phyloP scores from a whole-genome alignment of 2,329 filamentous ascomycete genomes.

The Grosmannia penicillata region DNA sequence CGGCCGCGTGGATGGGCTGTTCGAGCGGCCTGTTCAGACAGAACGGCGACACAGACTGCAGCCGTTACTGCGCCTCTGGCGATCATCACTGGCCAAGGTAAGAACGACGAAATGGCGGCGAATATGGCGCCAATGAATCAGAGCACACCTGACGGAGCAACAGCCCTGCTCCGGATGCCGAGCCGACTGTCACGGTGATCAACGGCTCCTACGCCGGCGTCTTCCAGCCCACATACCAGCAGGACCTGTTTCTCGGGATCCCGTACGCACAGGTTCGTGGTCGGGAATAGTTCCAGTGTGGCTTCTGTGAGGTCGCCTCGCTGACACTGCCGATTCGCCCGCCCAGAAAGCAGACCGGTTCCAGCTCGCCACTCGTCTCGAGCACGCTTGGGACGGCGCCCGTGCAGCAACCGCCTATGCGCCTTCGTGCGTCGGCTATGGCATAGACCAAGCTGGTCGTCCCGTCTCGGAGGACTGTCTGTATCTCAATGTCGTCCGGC shows the following conservation, averaged over 20 bases:
- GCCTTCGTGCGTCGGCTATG: conserved; percentile 34
- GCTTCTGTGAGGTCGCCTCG: not conserved
- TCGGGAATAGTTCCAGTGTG: not conserved
- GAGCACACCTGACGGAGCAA: too few relatives aligned
- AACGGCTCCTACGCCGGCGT: conserved; percentile 24
- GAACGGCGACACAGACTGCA: too few relatives aligned
- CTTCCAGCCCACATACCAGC: conserved; percentile 19
- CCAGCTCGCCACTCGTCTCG: conserved; percentile 12
- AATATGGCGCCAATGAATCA: too few relatives aligned
- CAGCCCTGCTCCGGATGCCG: not conserved
- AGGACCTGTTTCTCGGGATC: conserved; percentile 39
- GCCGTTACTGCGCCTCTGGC: too few relatives aligned
- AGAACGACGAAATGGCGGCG: too few relatives aligned
- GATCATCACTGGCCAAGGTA: too few relatives aligned
- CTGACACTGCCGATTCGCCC: too few relatives aligned
- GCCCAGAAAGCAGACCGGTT: conserved; percentile 25
- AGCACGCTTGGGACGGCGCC: conserved; percentile 25
- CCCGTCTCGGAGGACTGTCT: conserved; percentile 39
- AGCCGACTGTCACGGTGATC: conserved; percentile 6
- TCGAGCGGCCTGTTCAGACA: too few relatives aligned
- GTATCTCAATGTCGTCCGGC: conserved; percentile 46
- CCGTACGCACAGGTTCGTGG: conserved; percentile 33
- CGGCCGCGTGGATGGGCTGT: too few relatives aligned
- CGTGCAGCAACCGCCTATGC: conserved; percentile 29
- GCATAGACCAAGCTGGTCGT: conserved; percentile 14